These are phyloP conservation scores for Leonotis leonurus DNA, from an alignment of 257 asterid species.

Conservation along the genomic window DNA sequence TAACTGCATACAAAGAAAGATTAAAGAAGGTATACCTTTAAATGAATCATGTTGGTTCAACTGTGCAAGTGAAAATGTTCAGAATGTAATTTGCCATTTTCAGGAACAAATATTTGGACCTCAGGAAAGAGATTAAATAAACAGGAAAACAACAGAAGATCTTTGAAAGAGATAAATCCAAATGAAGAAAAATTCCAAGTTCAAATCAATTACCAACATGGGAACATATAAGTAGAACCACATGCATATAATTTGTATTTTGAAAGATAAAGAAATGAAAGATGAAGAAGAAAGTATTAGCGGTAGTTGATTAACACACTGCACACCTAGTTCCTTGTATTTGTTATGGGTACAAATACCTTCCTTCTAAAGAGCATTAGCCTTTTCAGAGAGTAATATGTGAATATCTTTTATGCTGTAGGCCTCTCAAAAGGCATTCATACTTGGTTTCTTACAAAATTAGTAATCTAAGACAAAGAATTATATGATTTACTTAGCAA, in stretches of 20 bases:
- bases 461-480: neutral
- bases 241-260: neutral
- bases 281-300: too few species aligned
- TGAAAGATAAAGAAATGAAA: neutral
- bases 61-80: slow-evolving; percentile 11
- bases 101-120: neutral
- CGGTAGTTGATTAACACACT: neutral
- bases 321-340: neutral
- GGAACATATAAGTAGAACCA: neutral
- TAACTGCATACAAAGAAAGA: neutral
- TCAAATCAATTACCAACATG: neutral
- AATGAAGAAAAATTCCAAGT: neutral
- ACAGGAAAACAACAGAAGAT: neutral
- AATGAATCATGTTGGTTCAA: neutral
- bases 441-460: neutral
- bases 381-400: neutral
- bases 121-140: neutral
- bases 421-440: neutral
- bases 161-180: neutral
- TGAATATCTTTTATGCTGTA: neutral
- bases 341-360: neutral
- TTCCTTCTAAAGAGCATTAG: neutral
- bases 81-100: too few species aligned
- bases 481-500: neutral
- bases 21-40: neutral